Evolutionary conservation across 805 yeast species (phyloP), one percentile per base, ranked within the genome.

Genomic region (Metschnikowia shivogae): DNA sequence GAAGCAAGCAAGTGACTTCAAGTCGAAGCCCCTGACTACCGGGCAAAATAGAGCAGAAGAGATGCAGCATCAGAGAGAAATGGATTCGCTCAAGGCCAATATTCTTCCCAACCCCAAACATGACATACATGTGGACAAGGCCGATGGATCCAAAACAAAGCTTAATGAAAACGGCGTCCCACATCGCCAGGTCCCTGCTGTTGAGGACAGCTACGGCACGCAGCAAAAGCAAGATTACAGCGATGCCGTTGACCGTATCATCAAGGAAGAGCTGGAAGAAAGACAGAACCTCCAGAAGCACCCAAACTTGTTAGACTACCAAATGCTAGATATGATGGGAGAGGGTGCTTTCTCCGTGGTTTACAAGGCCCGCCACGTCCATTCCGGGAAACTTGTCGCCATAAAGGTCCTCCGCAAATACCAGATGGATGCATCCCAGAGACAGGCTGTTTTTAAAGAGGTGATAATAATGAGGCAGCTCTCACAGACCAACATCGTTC

Each of bases 291-390:
- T 35, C 2, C 36, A 39, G 17, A 45, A 46, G 36, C 42, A 36
- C 41, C 56, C 58, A 5, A 45, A 43, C 20, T 48, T 50, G 44
- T 50, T 50, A 7, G 50, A 62, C 35, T 71, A 62, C 52, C 56
- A 58, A 31, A 55, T 72, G 13, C 39, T 66, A 30, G 57, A 62
- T 10, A 52, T 64, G 17, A 52, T 85, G 13, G 92, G 93, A 0
- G 90, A 85, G 59, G 98, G 98, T 7, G 97, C 97, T 0, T 90
- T 92, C 61, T 87, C 96, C 3, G 75, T 78, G 10, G 98, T 92
- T 4, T 87, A 81, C 68, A 81, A 77, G 59, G 95, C 95, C 0
- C 59, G 69, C 12, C 82, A 83, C 54, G 52, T 65, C 3, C 71
- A 5, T 62, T 66, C 28, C 62, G 74, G 39, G 63, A 66, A 31